Conservation (phyloP, 352 stramenopile genomes). For the Hyphochytrium catenoides region DNA sequence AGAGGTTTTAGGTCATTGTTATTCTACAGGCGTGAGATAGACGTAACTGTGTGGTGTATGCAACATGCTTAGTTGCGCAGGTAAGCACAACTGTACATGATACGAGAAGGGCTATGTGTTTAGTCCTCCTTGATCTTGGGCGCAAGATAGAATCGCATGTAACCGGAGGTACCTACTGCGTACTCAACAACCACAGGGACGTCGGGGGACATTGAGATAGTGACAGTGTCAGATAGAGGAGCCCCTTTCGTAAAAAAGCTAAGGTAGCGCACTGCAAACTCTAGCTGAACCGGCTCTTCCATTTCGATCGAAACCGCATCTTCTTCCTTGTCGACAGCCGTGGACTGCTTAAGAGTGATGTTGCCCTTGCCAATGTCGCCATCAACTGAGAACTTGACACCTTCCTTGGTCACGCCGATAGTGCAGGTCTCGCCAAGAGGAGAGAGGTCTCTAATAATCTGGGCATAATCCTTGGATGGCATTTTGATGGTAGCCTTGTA, state of each 20-base stretch:
- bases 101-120: too few relatives aligned
- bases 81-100: too few relatives aligned
- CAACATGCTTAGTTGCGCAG: too few relatives aligned
- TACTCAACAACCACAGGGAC: slow-evolving; percentile 97
- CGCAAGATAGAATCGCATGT: slow-evolving; percentile 97
- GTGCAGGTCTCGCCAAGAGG: slow-evolving; percentile 95
- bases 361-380: slow-evolving; percentile 92
- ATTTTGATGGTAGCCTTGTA: slow-evolving; percentile 89
- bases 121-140: slow-evolving; percentile 98
- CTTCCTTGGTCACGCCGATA: slow-evolving; percentile 88
- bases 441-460: slow-evolving; percentile 93
- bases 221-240: slow-evolving; percentile 75
- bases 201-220: slow-evolving; percentile 89
- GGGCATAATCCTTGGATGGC: slow-evolving; percentile 88
- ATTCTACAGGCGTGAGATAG: too few relatives aligned
- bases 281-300: slow-evolving; percentile 94
- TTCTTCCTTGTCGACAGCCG: slow-evolving; percentile 52
- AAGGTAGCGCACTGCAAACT: slow-evolving; percentile 96
- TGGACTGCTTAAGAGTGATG: slow-evolving; percentile 74
- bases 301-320: slow-evolving; percentile 91
- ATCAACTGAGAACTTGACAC: slow-evolving; percentile 87
- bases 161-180: slow-evolving; percentile 85
- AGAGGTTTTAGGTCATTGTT: too few relatives aligned
- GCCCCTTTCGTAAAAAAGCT: slow-evolving; percentile 99
- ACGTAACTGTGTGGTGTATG: too few relatives aligned